Evolutionary conservation across 2,329 filamentous ascomycete genomes (phyloP), one percentile per base, ranked within the genome.

Genomic region (Verruconis gallopava): DNA sequence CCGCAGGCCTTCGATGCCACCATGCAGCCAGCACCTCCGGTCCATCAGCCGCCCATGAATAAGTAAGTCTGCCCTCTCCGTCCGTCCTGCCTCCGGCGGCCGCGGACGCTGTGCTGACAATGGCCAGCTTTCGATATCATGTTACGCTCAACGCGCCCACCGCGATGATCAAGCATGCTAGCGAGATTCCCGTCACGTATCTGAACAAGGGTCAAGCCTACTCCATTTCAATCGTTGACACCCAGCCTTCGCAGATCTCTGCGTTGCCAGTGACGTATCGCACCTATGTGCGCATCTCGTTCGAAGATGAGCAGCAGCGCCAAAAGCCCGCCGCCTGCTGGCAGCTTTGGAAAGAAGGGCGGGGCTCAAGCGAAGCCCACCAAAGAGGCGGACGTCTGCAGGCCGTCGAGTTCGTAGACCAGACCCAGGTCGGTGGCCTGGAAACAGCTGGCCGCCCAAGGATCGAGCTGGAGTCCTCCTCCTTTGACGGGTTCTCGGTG

Each of bases 141-240:
- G 81, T 85, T 39, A 91, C 85, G 1, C 64, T 98, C 36, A 93
- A 93, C 58, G 89, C 91, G 1, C 86, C 89, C 3, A 98, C 91
- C 0, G 91, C 91, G 5, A 98, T 96, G 91, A 81, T 93, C 55
- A 93, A 83, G 59, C 79, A 86, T 47, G 64, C 77, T 1, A 82
- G 93, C 46, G 89, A 96, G 58, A 93, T 96, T 18, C 91, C 91
- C 0, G 77, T 96, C n/a, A 95, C 89, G 0, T 98, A 98, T 57
- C 73, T 98, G 14, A 98, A 98, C 66, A 96, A 96, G 62, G 88
- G 89, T 18, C 89, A 96, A 58, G 85, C 86, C 13, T 98, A 98
- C 58, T 83, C 84, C 0, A 68, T 98, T 14, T 82, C 83, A 2
- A 73, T 98, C 20, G 68, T 82, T 37, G 91, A 98, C 55, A 91